phyloP scores from a whole-genome alignment of 306 rosid species.

The Casuarina equisetifolia region DNA sequence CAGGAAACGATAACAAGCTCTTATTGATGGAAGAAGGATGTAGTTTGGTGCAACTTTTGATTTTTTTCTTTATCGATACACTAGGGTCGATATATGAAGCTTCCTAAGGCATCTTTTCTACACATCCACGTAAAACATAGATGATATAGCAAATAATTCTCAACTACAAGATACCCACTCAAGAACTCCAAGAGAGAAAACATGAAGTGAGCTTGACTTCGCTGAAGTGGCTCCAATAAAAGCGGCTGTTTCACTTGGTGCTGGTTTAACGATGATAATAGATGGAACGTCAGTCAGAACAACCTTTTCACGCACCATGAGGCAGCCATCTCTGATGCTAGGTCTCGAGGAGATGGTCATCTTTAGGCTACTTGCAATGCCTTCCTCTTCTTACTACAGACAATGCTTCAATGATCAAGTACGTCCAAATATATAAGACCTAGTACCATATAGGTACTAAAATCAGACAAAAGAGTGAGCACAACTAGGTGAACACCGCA shows the following conservation, averaged over 20 bases:
- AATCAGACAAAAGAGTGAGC: not conserved
- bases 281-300: slow-evolving; percentile 48
- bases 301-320: slow-evolving; percentile 41
- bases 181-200: slow-evolving; percentile 57
- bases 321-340: slow-evolving; percentile 37
- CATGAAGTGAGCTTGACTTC: slow-evolving; percentile 43
- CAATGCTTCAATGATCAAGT: not conserved
- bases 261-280: slow-evolving; percentile 42
- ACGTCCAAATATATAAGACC: not conserved
- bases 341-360: slow-evolving; percentile 56
- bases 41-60: not conserved
- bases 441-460: not conserved
- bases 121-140: too few species aligned
- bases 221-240: slow-evolving; percentile 58
- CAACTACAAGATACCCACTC: slow-evolving; percentile 27
- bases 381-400: not conserved
- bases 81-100: too few species aligned
- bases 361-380: not conserved
- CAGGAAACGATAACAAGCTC: not conserved
- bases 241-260: slow-evolving; percentile 28
- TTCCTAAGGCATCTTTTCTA: too few species aligned
- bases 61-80: too few species aligned
- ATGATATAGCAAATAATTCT: too few species aligned
- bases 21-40: not conserved
- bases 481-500: not conserved